Base-by-base conservation (phyloP, 768 basidiomycete species). In the Lentinula sp. region DNA sequence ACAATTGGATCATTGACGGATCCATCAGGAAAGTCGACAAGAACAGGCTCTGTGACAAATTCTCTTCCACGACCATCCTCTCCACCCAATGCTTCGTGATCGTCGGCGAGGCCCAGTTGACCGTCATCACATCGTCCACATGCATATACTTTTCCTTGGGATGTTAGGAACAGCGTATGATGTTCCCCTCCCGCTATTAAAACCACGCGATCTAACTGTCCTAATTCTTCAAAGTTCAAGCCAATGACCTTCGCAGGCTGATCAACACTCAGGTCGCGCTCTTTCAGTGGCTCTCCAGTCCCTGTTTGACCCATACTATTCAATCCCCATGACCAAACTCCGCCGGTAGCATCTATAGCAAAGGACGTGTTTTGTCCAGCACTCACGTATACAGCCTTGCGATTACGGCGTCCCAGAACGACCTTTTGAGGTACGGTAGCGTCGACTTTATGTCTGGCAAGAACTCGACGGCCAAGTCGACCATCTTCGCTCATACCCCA, bases 291-390 rank as follows among this genome's bases (percentile, higher is more conserved):
- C 12, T 73, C 77, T 2, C 82, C 82, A 0, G 88, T 87, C 41
- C 90, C 91, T 0, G 85, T 85, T 72, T 92, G 90, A 39, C 88
- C 94, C 87, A 81, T 90, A 73, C 78, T 91, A 72, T 98, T 97
- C 62, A 95, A 78, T 18, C 95, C 95, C 95, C 95, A 98, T 13
- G 85, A 93, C 86, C 88, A 98, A 9, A 95, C 89, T 54, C 81
- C 83, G 37, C 93, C 94, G 6, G 79, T 75, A 58, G 88, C 82
- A 70, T 94, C 89, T 60, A 98, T 85, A 3, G 95, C 95, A 68
- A 96, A 98, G 0, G 93, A 95, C 67, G 91, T 90, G 73, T 86
- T 91, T 53, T 82, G 81, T 6, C 95, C 95, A 0, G 93, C 83
- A 4, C 93, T 93, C 63, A 97, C 76, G 45, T 74, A 75, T 9